Percentiles rank a stretch among this genome's conserved stretches.
Evolutionary conservation across 164 flowering plant species (phyloP).

Genomic region (Umbellularia californica): DNA sequence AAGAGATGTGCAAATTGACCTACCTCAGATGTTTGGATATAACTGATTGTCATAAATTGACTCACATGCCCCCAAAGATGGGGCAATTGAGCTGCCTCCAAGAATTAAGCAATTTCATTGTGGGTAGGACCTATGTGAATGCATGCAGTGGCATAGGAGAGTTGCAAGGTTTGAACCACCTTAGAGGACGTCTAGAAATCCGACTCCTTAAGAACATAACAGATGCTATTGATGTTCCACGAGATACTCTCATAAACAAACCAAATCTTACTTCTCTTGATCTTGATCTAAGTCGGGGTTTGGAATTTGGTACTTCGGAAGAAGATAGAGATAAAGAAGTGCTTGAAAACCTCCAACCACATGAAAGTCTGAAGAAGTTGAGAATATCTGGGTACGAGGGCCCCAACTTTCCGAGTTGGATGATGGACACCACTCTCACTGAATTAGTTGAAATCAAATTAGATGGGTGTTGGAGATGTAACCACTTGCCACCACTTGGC

Average conservation of each 20-base stretch:
- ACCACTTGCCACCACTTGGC: constrained; percentile 17
- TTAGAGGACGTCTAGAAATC: not conserved
- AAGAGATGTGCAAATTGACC: constrained; percentile 2
- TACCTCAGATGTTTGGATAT: constrained; percentile 6
- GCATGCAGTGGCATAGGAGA: not conserved
- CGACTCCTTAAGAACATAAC: not conserved
- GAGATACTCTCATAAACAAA: not conserved
- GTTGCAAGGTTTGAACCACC: not conserved
- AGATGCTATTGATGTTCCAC: too few relatives aligned
- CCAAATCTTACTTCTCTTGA: not conserved
- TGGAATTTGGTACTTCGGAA: not conserved
- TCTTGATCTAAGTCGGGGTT: too few relatives aligned
- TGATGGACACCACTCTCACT: not conserved
- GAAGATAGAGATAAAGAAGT: not conserved
- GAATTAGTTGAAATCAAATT: not conserved
- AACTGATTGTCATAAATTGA: not conserved
- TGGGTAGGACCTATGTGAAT: not conserved
- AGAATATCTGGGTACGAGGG: constrained; percentile 15
- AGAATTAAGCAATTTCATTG: not conserved
- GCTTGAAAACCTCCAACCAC: constrained; percentile 19
- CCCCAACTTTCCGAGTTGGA: constrained; percentile 20
- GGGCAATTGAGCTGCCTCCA: not conserved
- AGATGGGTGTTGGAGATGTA: constrained; percentile 11
- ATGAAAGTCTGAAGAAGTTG: constrained; percentile 12
- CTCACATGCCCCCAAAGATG: not conserved